Evolutionary conservation across 495 filamentous ascomycete species (phyloP).

Genomic region (Coniosporium apollinis): DNA sequence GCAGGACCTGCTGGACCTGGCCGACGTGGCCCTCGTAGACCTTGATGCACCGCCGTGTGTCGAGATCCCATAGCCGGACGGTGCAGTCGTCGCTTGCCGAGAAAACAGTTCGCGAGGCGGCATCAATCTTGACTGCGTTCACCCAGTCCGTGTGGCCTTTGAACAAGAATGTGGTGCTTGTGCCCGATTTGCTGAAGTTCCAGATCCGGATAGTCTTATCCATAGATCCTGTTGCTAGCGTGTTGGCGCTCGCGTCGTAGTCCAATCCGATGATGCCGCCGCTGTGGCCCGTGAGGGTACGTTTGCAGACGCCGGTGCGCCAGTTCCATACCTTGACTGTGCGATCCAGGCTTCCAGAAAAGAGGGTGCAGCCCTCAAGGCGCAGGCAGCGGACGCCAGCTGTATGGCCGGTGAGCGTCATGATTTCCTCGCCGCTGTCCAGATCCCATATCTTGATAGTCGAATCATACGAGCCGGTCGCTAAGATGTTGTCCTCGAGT

Average conservation of each 20-base stretch:
- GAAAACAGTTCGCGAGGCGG: slow-evolving; percentile 62
- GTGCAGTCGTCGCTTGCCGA: slow-evolving; percentile 91
- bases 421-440: slow-evolving; percentile 67
- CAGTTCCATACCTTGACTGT: slow-evolving; percentile 92
- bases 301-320: slow-evolving; percentile 77
- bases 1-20: slow-evolving; percentile 79
- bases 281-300: slow-evolving; percentile 62
- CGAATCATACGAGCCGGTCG: slow-evolving; percentile 85
- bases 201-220: slow-evolving; percentile 86
- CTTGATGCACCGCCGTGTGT: slow-evolving; percentile 57
- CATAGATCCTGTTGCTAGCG: slow-evolving; percentile 67
- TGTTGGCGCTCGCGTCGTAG: slow-evolving; percentile 45
- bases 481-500: slow-evolving; percentile 83
- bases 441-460: slow-evolving; percentile 96
- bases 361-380: slow-evolving; percentile 82
- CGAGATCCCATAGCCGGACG: slow-evolving; percentile 83
- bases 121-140: slow-evolving; percentile 77
- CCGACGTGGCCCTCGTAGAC: slow-evolving; percentile 88
- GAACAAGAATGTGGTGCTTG: slow-evolving; percentile 59
- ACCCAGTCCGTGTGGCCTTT: slow-evolving; percentile 87
- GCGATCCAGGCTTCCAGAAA: slow-evolving; percentile 65
- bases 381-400: slow-evolving; percentile 74
- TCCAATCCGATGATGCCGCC: slow-evolving; percentile 70
- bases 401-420: slow-evolving; percentile 67
- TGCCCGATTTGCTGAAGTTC: slow-evolving; percentile 82